Base-by-base conservation (phyloP, 2,329 filamentous ascomycete species). In the Intubia oerlemansii region DNA sequence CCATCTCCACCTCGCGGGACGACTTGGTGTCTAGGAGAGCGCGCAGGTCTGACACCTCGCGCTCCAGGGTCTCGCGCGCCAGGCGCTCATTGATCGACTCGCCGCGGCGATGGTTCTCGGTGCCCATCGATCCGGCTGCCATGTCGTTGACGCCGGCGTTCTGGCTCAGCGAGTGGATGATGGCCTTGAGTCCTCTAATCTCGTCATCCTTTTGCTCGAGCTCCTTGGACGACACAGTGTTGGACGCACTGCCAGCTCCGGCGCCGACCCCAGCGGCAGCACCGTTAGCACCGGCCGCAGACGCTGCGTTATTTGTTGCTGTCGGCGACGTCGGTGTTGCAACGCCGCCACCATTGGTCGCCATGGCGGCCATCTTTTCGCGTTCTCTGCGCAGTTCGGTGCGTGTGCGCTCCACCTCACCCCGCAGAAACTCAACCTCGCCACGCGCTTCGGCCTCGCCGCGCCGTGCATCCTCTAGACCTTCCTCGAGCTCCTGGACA, bases 171-270 rank as follows among this genome's bases (percentile, higher is more conserved):
- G 81, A 92, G 51, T 95, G 85, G 35, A 98, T 95, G 45, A 98
- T 95, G 24, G 88, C 85, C 51, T 95, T 98, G 38, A 98, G 63
- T 26, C 88, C 88, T 36, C 85, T 68, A 43, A 98, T 95, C 54
- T 98, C 88, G 42, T 98, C 88, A 43, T 98, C 85, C 46, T 90
- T 88, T 45, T 91, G 78, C 45, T 90, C 82, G 17, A 95, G 52
- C 37, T 92, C 82, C 48, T 80, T 80, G 20, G 13, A 22, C 10
- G 29, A 15, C 3, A 25, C 17, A 10, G 28, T 23, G 22, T 16
- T 21, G 10, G n/a, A 11, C 13, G 24, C 16, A 13, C 19, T n/a
- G 7, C 15, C 16, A 7, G 23, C 5, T 4, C 15, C 48, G 29
- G 45, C 49, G 1, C 10, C 21, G 17, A 7, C 21, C 19, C 40